Conservation (phyloP, 2,329 filamentous ascomycete genomes). For the Fusarium sterilihyphosum region DNA sequence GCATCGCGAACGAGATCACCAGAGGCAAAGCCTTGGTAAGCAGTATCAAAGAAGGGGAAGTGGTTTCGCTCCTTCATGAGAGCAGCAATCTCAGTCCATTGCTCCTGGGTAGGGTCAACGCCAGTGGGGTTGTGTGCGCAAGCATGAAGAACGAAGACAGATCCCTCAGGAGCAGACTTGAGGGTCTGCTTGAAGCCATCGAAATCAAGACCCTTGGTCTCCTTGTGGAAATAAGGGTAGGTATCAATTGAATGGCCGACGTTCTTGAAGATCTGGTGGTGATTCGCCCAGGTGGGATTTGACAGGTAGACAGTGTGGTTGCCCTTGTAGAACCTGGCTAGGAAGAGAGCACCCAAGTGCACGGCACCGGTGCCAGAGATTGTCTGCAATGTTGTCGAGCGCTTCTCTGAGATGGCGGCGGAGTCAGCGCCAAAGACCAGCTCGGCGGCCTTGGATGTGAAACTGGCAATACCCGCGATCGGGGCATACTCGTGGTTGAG, state of each 20-base stretch:
- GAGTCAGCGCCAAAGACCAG: conserved; percentile 85
- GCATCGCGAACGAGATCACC: conserved; percentile 87
- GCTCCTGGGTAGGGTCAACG: conserved; percentile 90
- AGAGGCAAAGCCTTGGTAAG: conserved; percentile 97
- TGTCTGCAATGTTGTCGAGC: conserved; percentile 85
- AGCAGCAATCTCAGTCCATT: conserved; percentile 90
- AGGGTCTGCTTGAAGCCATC: conserved; percentile 84
- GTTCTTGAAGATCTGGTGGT: conserved; percentile 98
- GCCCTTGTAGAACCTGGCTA: conserved; percentile 86
- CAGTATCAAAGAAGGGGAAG: conserved; percentile 98
- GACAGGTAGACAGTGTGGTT: conserved; percentile 87
- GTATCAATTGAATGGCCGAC: conserved; percentile 79
- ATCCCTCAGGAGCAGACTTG: conserved; percentile 76
- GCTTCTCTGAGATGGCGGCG: conserved; percentile 84
- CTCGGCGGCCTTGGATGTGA: conserved; percentile 91
- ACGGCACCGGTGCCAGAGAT: conserved; percentile 97
- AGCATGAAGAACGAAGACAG: conserved; percentile 90
- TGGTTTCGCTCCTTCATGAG: conserved; percentile 81
- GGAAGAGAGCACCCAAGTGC: conserved; percentile 92
- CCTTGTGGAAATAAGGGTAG: conserved; percentile 93
- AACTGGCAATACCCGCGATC: conserved; percentile 86
- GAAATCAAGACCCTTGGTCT: conserved; percentile 92
- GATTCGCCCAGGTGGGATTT: conserved; percentile 97
- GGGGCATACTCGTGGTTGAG: conserved; percentile 99
- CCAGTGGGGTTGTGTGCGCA: conserved; percentile 99